Evolutionary conservation across 2,329 filamentous ascomycete genomes (phyloP).

Genomic region (Neopestalotiopsis sp.): DNA sequence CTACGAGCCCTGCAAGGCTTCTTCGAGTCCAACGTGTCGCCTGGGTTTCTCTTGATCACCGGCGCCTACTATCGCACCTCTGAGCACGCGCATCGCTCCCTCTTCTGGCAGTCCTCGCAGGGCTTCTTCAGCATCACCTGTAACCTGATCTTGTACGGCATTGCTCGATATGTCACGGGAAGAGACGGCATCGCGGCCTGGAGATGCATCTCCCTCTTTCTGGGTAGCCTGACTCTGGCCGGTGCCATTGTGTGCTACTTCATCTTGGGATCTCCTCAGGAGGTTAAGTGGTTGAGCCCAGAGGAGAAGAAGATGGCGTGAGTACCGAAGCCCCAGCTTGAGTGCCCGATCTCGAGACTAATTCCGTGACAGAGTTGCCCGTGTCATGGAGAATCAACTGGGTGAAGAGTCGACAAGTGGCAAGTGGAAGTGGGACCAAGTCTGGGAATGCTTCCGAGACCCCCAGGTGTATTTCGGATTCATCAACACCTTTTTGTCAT

Average conservation of each 20-base stretch:
- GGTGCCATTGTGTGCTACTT: constrained; percentile 30
- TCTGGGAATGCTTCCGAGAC: constrained; percentile 33
- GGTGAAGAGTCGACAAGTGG: constrained; percentile 32
- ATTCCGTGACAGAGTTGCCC: constrained; percentile 23
- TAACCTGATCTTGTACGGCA: constrained; percentile 34
- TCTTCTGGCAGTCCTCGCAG: constrained; percentile 39
- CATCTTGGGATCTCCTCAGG: constrained; percentile 35
- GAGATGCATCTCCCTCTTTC: constrained; percentile 35
- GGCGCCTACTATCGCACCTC: constrained; percentile 34
- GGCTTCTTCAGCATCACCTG: constrained; percentile 37
- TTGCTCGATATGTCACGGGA: constrained; percentile 27
- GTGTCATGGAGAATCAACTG: constrained; percentile 33
- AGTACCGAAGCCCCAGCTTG: not conserved
- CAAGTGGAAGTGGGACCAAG: constrained; percentile 35
- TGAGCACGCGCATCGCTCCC: constrained; percentile 35
- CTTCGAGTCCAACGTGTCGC: not conserved
- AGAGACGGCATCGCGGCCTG: constrained; percentile 30
- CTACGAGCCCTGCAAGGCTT: constrained; percentile 35
- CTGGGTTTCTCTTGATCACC: constrained; percentile 5
- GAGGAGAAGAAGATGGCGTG: constrained; percentile 35
- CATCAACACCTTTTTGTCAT: constrained; percentile 38
- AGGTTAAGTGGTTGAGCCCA: constrained; percentile 35
- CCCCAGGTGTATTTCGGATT: constrained; percentile 41
- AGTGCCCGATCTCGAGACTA: not conserved
- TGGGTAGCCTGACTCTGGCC: constrained; percentile 33